Base-by-base conservation (phyloP, 495 filamentous ascomycete species). In the Hypomontagnella monticulosa region DNA sequence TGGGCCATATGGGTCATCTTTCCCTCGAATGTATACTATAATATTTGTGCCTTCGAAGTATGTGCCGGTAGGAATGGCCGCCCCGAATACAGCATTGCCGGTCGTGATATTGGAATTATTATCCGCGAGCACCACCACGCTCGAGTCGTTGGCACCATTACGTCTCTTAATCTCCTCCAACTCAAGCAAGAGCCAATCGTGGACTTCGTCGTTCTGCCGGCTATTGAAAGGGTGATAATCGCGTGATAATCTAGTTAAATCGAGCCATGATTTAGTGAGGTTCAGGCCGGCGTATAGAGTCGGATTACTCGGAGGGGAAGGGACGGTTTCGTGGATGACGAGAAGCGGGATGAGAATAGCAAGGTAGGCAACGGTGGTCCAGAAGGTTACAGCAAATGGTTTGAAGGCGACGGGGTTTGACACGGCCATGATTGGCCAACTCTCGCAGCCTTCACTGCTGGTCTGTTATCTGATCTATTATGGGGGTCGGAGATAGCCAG, bases 41-140 rank as follows among this genome's bases (percentile, higher is more conserved):
- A 97, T 89, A 70, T 99, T 99, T 34, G 87, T 95, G 15, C 92
- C 92, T 77, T 97, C 93, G 66, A 94, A 96, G 69, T 97, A 97
- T 8, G 87, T 85, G 40, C 81, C 89, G 30, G 43, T 53, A 8
- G 61, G 43, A 36, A 34, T 60, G 2, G 57, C 33, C 0, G 65
- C 10, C 38, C 49, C 50, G 42, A 68, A 72, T 48, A 74, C 41
- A 32, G 61, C 61, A 43, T 67, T 63, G 33, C 60, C 66, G 19
- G 71, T 67, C 1, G 93, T 93, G 51, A 90, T 81, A 76, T 99
- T 98, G n/a, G 91, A 91, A 8, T 78, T 78, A 41, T 87, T 77
- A 72, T 98, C 93, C 64, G 92, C 86, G 71, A 96, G 92, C 9
- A 97, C 80, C 37, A 87, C 84, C 5, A 91, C 83, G 34, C 62